phyloP scores from a whole-genome alignment of 805 yeast genomes.

The Wickerhamomyces sydowiorum region DNA sequence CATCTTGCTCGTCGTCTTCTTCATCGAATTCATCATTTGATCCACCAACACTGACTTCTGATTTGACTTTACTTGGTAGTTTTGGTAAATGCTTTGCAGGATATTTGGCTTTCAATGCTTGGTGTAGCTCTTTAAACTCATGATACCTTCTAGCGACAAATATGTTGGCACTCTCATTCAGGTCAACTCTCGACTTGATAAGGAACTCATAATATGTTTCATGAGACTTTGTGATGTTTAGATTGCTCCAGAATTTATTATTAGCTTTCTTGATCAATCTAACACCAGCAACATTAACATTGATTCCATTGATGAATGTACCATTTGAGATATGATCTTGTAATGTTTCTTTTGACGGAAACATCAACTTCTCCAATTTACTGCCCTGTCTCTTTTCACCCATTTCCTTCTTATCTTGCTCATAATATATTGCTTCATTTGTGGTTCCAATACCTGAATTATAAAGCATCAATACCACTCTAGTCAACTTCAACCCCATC shows the following conservation, averaged over 20 bases:
- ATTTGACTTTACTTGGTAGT: slow-evolving; percentile 51
- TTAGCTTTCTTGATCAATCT: slow-evolving; percentile 26
- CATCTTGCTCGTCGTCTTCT: slow-evolving; percentile 13
- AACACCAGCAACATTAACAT: slow-evolving; percentile 67
- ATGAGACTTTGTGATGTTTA: slow-evolving; percentile 11
- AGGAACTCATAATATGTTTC: slow-evolving; percentile 20
- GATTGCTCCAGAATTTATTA: slow-evolving; percentile 23
- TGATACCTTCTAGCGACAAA: slow-evolving; percentile 54
- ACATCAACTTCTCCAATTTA: slow-evolving; percentile 28
- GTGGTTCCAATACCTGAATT: slow-evolving; percentile 68
- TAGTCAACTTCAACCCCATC: slow-evolving; percentile 52
- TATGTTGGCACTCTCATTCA: slow-evolving; percentile 14
- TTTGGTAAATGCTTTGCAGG: slow-evolving; percentile 66
- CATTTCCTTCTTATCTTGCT: slow-evolving; percentile 25
- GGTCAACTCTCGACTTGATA: slow-evolving; percentile 14
- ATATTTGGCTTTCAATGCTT: slow-evolving; percentile 43
- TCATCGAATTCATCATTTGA: slow-evolving; percentile 12
- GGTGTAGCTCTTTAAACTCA: slow-evolving; percentile 59
- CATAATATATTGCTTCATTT: slow-evolving; percentile 47
- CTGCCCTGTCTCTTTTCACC: slow-evolving; percentile 24
- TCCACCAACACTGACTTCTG: slow-evolving; percentile 24
- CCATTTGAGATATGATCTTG: slow-evolving; percentile 26
- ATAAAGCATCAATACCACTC: slow-evolving; percentile 59
- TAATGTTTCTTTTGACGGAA: slow-evolving; percentile 35
- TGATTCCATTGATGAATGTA: slow-evolving; percentile 46